Evolutionary conservation across 768 basidiomycete species (phyloP), one percentile per base, ranked within the genome.

Genomic region (Galerina marginata): DNA sequence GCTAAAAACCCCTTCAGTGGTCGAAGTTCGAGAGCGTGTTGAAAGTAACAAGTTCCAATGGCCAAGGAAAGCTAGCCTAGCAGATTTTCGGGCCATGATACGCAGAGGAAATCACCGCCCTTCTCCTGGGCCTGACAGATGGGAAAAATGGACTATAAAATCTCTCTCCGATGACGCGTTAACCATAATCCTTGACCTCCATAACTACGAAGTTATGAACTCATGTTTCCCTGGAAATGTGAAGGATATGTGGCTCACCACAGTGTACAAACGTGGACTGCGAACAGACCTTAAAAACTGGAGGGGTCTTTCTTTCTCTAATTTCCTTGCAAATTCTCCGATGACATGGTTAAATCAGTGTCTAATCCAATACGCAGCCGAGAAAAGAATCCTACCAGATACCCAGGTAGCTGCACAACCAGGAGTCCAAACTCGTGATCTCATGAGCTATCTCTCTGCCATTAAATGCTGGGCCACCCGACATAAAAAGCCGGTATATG

Each of bases 141-240:
- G 74, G 74, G 75, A 75, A 62, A 75, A 77, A 63, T 75, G 75
- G 75, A 62, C 61, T 14, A 43, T 75, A 0, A 67, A 68, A 37
- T 25, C 56, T 3, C 62, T 77, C 2, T 66, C 64, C 1, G 73
- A 75, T 50, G 1, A 42, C 1, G 62, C 67, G 0, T 60, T 75
- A 2, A 9, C 52, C 0, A 46, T 70, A 0, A 67, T 75, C 2
- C 51, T 72, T 1, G 47, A 67, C 9, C 67, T 77, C 1, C 54
- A 61, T 47, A 75, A 75, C 62, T 74, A 71, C 56, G 56, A 63
- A 10, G 60, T 74, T 51, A 38, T 50, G 26, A 59, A 64, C 43
- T 64, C 72, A 1, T 53, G 40, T 9, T 73, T 73, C 36, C 75
- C 74, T 0, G 71, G 58, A 0, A 43, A 62, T 16, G 42, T 74